Evolutionary conservation across 2,329 filamentous ascomycete species (phyloP).

Genomic region (Calonectria naviculata): DNA sequence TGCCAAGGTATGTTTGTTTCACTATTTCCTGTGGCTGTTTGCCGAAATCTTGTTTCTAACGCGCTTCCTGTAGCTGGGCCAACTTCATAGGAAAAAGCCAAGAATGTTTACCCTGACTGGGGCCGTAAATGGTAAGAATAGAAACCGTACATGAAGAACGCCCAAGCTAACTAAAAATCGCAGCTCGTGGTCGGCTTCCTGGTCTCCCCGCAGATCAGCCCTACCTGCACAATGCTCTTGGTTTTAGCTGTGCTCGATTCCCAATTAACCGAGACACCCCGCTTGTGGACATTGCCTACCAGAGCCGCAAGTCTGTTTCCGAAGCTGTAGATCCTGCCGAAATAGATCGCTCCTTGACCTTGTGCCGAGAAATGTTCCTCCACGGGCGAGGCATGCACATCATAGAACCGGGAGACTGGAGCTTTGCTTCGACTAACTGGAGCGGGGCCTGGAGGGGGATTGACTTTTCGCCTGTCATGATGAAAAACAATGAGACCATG

Average conservation of each 20-base stretch:
- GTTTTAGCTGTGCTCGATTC: not conserved
- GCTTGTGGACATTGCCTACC: constrained; percentile 2
- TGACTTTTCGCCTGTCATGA: not conserved
- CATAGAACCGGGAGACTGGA: not conserved
- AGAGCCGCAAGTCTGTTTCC: not conserved
- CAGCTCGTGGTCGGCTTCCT: not conserved
- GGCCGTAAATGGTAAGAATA: not conserved
- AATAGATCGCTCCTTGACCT: not conserved
- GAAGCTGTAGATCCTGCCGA: not conserved
- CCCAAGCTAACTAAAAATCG: not conserved
- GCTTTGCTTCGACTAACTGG: constrained; percentile 16
- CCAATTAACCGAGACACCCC: not conserved
- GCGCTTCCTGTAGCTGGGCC: not conserved
- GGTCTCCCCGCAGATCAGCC: not conserved
- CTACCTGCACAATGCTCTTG: not conserved
- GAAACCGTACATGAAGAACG: not conserved
- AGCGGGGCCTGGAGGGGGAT: constrained; percentile 12
- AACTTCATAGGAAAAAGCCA: not conserved
- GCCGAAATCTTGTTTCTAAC: not conserved
- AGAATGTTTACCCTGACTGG: not conserved
- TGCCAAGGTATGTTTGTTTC: not conserved
- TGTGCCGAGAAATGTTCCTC: not conserved
- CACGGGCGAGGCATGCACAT: constrained; percentile 5
- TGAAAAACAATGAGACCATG: rapidly evolving
- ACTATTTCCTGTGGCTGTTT: not conserved